These are phyloP conservation scores for Knoxia roxburghii DNA, from an alignment of 257 asterid species.

Conservation along the genomic window DNA sequence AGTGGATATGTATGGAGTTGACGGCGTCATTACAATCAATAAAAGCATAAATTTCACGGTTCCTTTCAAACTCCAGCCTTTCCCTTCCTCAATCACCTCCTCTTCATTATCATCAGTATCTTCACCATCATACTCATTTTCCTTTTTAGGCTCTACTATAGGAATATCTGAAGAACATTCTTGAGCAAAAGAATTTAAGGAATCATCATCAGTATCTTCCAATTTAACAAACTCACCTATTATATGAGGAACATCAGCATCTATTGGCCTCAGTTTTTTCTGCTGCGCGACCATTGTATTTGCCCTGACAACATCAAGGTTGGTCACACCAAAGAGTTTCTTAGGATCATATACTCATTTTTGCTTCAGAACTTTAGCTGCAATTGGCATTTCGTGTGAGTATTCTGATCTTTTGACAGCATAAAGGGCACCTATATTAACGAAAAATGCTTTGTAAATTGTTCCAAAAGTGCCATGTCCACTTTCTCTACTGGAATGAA, in stretches of 20 bases:
- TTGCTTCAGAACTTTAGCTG: conserved; percentile 72
- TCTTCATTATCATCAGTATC: conserved; percentile 15
- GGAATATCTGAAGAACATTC: conserved; percentile 9
- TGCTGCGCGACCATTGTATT: conserved; percentile 67
- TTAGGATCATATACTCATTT: conserved; percentile 72
- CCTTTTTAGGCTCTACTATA: background rate
- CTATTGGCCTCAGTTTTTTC: conserved; percentile 66
- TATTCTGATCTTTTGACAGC: too few relatives aligned
- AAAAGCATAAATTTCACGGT: conserved; percentile 33
- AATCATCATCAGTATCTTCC: conserved; percentile 14
- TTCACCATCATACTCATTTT: background rate
- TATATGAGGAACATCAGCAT: conserved; percentile 74
- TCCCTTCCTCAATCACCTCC: conserved; percentile 22
- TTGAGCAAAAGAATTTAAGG: conserved; percentile 14
- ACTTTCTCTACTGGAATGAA: conserved; percentile 55
- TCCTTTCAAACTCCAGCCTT: conserved; percentile 41
- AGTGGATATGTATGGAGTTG: conserved; percentile 35
- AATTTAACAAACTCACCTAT: too few relatives aligned
- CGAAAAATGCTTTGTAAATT: conserved; percentile 72
- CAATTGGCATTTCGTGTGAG: too few relatives aligned
- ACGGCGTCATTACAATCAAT: conserved; percentile 30
- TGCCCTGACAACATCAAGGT: conserved; percentile 81
- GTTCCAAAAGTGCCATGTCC: conserved; percentile 59
- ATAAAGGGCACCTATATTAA: too few relatives aligned
- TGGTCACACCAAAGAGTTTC: conserved; percentile 81